Base-by-base conservation (phyloP, 2,329 filamentous ascomycete genomes). In the Colletotrichum magnum region DNA sequence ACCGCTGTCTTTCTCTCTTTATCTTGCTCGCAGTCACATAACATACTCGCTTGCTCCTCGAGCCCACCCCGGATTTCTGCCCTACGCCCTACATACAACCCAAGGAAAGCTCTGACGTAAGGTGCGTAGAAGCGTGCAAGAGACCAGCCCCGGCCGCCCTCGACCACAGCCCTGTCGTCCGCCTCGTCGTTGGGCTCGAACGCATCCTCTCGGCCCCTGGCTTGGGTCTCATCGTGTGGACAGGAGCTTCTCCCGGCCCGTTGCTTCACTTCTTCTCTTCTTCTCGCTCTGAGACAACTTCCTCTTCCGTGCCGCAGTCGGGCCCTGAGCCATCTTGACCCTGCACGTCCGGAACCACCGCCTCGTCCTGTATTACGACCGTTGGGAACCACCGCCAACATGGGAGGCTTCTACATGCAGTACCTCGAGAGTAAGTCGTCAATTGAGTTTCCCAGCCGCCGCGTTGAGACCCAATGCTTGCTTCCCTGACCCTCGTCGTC, bases 351-450 rank as follows among this genome's bases (percentile, higher is more conserved):
- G 13, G 62, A 43, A 51, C 50, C 61, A 48, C 43, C 36, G 43
- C 51, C 39, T 41, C 59, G 32, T 45, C 24, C 58, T 26, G 16
- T 50, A 61, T 24, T n/a, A 69, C 64, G 43, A 54, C 52, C 60
- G 77, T 77, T 77, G 75, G 73, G 73, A 69, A 69, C 54, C 66
- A 74, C 72, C 71, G 73, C 64, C 79, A 86, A 74, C 72, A 91
- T 91, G 89, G 85, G 84, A 75, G 89, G 89, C 72, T 91, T 90
- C 77, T 91, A 91, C 77, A 91, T 91, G 86, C 90, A 92, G 76
- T 93, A 93, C 79, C 85, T 93, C 73, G 89, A 92, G 79, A 92
- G 91, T 93, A 90, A 89, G 90, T 92, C 74, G 57, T 75, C 70
- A 65, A 76, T 75, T 75, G 72, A 65, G 57, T 61, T 60, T 36